phyloP scores from a whole-genome alignment of 495 filamentous ascomycete species.

The Tuber borchii region DNA sequence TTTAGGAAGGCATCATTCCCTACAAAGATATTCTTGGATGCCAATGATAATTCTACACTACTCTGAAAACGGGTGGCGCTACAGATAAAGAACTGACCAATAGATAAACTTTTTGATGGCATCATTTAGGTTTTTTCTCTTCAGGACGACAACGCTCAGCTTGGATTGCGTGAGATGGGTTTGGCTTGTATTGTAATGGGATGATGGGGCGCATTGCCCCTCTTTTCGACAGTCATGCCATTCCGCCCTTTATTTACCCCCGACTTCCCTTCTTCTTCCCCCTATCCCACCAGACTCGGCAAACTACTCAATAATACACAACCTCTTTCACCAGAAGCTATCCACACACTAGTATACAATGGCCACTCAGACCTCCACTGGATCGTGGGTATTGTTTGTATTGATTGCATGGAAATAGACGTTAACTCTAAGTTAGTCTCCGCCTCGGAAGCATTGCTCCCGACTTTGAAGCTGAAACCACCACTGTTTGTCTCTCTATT shows the following conservation, averaged over 20 bases:
- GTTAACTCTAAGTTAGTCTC: conserved; percentile 45
- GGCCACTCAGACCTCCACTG: background rate
- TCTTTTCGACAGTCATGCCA: background rate
- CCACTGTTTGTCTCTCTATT: conserved; percentile 45
- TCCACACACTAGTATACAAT: background rate
- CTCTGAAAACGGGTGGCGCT: background rate
- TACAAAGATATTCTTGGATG: background rate
- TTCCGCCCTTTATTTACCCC: background rate
- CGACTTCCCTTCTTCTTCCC: background rate
- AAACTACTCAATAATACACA: background rate
- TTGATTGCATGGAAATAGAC: background rate
- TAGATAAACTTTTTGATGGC: background rate
- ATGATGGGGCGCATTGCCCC: background rate
- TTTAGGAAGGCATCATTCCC: background rate
- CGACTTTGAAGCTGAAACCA: conserved; percentile 90
- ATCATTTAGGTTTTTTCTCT: background rate
- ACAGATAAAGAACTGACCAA: background rate
- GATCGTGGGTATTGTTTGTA: background rate
- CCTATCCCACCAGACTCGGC: background rate
- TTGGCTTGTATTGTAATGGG: background rate
- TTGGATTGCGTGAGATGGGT: background rate
- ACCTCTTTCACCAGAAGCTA: background rate
- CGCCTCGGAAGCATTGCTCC: conserved; percentile 85
- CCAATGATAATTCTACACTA: background rate
- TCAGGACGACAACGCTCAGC: background rate